Evolutionary conservation across 768 basidiomycete species (phyloP).

Genomic region (Obba rivulosa): DNA sequence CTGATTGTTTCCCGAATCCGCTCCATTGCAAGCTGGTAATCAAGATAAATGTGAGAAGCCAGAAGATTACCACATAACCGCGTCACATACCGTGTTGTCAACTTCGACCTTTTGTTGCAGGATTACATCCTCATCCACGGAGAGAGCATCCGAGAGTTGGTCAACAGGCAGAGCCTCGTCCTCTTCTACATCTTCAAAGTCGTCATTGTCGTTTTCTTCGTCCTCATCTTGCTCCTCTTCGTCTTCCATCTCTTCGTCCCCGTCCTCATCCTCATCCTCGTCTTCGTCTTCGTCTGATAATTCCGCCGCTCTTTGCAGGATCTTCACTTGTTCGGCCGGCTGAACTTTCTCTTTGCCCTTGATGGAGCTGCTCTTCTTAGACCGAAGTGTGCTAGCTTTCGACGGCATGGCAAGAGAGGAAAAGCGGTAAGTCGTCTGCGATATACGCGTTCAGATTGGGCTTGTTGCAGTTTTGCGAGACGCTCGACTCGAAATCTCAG

Average conservation of each 20-base stretch:
- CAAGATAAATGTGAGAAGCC: not conserved
- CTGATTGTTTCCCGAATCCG: slow-evolving; percentile 77
- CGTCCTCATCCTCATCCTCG: slow-evolving; percentile 23
- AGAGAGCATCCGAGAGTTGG: slow-evolving; percentile 51
- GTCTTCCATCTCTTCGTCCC: slow-evolving; percentile 27
- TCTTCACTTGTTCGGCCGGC: slow-evolving; percentile 30
- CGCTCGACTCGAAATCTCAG: no score
- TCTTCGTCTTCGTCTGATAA: slow-evolving; percentile 25
- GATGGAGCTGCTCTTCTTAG: no score
- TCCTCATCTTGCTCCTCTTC: slow-evolving; percentile 29
- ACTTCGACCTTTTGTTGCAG: slow-evolving; percentile 80
- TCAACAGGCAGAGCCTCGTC: slow-evolving; percentile 55
- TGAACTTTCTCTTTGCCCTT: no score
- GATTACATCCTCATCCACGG: slow-evolving; percentile 74
- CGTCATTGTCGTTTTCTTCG: slow-evolving; percentile 24
- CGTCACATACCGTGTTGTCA: slow-evolving; percentile 66
- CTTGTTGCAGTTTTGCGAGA: no score
- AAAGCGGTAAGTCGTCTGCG: no score
- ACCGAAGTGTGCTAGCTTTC: no score
- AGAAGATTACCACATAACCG: not conserved
- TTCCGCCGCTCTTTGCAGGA: slow-evolving; percentile 16
- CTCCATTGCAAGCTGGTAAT: slow-evolving; percentile 60
- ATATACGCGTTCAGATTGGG: no score
- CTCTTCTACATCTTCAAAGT: slow-evolving; percentile 24
- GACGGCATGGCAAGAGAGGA: no score